A percentile compares a stretch with the other conserved stretches of the same genome.
Evolutionary conservation across 257 asterid genomes (phyloP).

Genomic region (Craterostigma plantagineum): DNA sequence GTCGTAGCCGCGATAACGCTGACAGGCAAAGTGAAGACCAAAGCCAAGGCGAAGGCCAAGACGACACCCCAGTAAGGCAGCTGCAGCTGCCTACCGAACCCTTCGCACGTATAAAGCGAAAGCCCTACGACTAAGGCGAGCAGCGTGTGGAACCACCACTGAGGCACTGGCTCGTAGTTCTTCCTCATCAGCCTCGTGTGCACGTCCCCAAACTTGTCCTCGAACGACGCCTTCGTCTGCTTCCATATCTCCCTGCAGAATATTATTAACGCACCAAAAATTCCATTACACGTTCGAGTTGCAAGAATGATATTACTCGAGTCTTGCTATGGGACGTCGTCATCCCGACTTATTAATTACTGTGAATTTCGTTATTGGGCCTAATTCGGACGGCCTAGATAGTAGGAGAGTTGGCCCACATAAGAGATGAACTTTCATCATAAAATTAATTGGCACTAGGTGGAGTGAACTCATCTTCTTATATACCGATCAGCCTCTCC

Average conservation of each 20-base stretch:
- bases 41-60: constrained; percentile 30
- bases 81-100: constrained; percentile 39
- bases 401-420: too few relatives aligned
- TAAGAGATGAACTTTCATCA: too few relatives aligned
- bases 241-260: constrained; percentile 45
- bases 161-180: constrained; percentile 50
- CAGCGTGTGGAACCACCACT: constrained; percentile 51
- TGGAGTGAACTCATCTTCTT: too few relatives aligned
- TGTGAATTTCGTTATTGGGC: too few relatives aligned
- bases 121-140: constrained; percentile 19
- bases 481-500: too few relatives aligned
- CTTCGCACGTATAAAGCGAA: constrained; percentile 34
- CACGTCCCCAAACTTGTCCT: constrained; percentile 37
- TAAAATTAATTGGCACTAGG: too few relatives aligned
- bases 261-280: too few relatives aligned
- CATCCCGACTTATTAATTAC: too few relatives aligned
- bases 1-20: constrained; percentile 51
- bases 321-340: too few relatives aligned
- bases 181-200: constrained; percentile 58
- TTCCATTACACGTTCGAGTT: too few relatives aligned
- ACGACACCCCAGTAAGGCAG: constrained; percentile 63
- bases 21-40: constrained; percentile 42
- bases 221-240: constrained; percentile 39
- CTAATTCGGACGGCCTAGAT: too few relatives aligned
- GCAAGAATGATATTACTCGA: too few relatives aligned